phyloP scores from a whole-genome alignment of 139 green algal species.

The Chlorella sp. region DNA sequence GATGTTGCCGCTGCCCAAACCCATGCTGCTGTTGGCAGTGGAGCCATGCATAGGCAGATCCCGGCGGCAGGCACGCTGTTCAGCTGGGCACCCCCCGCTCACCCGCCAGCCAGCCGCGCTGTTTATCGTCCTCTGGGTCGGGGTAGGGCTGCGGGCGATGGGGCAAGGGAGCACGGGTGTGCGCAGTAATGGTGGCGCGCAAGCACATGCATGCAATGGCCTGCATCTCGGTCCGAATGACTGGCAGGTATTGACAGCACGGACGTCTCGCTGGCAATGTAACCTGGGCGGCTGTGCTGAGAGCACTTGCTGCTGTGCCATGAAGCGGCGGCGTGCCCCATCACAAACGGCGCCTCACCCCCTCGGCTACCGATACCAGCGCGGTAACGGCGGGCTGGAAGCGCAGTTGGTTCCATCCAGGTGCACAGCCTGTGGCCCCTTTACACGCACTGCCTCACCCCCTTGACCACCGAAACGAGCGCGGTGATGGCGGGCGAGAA shows the following conservation, averaged over 20 bases:
- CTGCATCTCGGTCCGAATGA: neutral
- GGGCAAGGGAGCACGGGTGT: neutral
- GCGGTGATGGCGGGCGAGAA: too few species aligned
- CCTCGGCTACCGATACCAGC: neutral
- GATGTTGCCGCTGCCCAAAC: too few species aligned
- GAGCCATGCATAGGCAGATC: too few species aligned
- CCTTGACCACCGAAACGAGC: too few species aligned
- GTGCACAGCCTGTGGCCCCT: neutral
- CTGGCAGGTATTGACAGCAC: too few species aligned
- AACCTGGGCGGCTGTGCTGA: too few species aligned
- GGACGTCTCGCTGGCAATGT: too few species aligned
- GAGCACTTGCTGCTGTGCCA: neutral
- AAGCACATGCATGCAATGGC: neutral
- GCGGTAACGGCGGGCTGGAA: too few species aligned
- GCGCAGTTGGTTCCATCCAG: too few species aligned
- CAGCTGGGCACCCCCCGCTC: too few species aligned
- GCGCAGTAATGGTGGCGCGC: neutral
- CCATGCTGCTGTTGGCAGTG: too few species aligned
- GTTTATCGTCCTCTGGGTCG: neutral
- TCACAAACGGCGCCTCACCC: neutral
- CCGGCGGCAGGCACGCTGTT: too few species aligned
- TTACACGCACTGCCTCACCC: neutral
- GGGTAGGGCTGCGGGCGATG: neutral
- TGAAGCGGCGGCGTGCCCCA: neutral
- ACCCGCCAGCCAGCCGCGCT: neutral